phyloP scores from a whole-genome alignment of 2,329 filamentous ascomycete genomes.

The Phyllosticta paracitricarpa region DNA sequence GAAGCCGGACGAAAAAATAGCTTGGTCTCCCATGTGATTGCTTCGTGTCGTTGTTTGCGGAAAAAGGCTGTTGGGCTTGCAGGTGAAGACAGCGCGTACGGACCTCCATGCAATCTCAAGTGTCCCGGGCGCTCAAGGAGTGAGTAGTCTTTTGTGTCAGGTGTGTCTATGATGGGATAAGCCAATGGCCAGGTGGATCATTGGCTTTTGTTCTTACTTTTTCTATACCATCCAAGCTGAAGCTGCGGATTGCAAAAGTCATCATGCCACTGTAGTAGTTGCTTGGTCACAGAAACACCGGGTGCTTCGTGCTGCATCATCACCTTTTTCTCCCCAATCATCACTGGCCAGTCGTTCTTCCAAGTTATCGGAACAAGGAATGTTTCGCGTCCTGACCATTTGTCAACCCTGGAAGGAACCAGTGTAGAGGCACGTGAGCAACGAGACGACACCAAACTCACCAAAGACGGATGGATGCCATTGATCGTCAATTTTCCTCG shows the following conservation, averaged over 20 bases:
- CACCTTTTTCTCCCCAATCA: slow-evolving; percentile 39
- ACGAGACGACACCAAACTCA: slow-evolving; percentile 11
- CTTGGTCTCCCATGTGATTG: slow-evolving; percentile 33
- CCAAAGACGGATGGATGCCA: slow-evolving; percentile 37
- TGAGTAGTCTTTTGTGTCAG: slow-evolving; percentile 37
- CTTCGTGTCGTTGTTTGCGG: slow-evolving; percentile 42
- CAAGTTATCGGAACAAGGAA: slow-evolving; percentile 42
- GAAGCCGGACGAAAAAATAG: slow-evolving; percentile 39
- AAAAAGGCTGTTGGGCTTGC: slow-evolving; percentile 44
- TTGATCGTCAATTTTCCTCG: slow-evolving; percentile 17
- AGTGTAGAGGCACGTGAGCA: background rate
- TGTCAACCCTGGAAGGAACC: background rate
- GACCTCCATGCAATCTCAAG: slow-evolving; percentile 42
- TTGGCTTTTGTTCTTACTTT: slow-evolving; percentile 18
- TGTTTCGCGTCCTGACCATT: slow-evolving; percentile 35
- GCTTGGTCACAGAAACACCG: background rate
- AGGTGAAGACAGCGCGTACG: slow-evolving; percentile 42
- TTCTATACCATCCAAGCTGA: slow-evolving; percentile 32
- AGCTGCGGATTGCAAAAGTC: slow-evolving; percentile 26
- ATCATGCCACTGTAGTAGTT: slow-evolving; percentile 25
- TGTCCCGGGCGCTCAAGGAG: slow-evolving; percentile 35
- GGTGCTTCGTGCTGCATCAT: slow-evolving; percentile 20
- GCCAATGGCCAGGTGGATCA: background rate
- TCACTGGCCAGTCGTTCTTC: slow-evolving; percentile 43
- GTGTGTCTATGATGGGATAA: slow-evolving; percentile 31